A percentile compares a stretch with the other conserved stretches of the same genome.
Conservation (phyloP, 352 stramenopile genomes). For the Thalassiosira oceanica region DNA sequence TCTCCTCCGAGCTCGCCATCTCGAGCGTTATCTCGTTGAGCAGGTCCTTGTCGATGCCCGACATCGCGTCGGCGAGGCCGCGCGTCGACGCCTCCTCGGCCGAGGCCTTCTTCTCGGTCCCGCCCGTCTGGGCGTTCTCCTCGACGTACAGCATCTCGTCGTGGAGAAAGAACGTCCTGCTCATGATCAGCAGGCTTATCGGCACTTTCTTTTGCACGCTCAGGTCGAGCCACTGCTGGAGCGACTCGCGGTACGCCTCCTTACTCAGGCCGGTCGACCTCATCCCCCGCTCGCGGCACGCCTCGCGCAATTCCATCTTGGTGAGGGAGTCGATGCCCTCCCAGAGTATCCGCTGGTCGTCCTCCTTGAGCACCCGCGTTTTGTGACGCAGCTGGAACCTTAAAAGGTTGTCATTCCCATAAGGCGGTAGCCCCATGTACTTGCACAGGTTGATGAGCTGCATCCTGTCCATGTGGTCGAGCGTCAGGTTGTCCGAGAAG, state of each 20-base stretch:
- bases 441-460: conserved; percentile 96
- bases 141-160: conserved; percentile 57
- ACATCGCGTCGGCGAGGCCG: conserved; percentile 79
- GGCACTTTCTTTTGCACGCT: conserved; percentile 98
- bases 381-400: conserved; percentile 92
- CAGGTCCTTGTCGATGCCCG: conserved; percentile 81
- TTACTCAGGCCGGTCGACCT: conserved; percentile 93
- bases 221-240: conserved; percentile 97
- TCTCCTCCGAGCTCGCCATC: conserved; percentile 74
- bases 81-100: conserved; percentile 72
- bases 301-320: conserved; percentile 94
- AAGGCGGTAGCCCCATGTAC: conserved; percentile 96
- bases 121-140: conserved; percentile 20
- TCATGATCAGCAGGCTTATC: conserved; percentile 98
- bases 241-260: conserved; percentile 91
- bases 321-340: conserved; percentile 96
- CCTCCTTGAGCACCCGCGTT: conserved; percentile 92
- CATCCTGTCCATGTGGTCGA: conserved; percentile 96
- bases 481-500: conserved; percentile 97
- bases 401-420: conserved; percentile 95
- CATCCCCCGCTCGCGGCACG: conserved; percentile 97
- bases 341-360: conserved; percentile 98
- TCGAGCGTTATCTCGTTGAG: conserved; percentile 85
- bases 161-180: conserved; percentile 93
- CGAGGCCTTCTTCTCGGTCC: conserved; percentile 22